Percentiles rank a stretch among this genome's conserved stretches.
These are phyloP conservation scores for Areca catechu DNA, from an alignment of 176 grass and related monocot genomes.

Conservation along the genomic window DNA sequence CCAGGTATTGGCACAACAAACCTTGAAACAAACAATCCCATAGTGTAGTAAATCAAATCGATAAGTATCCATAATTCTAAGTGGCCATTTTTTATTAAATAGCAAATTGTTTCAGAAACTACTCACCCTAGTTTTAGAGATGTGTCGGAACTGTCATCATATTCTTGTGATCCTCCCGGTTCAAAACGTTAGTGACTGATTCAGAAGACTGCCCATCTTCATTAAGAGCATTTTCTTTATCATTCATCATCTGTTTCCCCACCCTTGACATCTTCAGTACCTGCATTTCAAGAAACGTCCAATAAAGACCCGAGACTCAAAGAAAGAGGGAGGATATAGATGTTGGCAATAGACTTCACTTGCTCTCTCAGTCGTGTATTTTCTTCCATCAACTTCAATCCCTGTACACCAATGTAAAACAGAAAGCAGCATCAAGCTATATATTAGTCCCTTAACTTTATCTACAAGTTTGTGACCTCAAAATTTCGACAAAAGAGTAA, in stretches of 20 bases:
- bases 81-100: not conserved
- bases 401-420: conserved; percentile 26
- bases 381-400: conserved; percentile 55
- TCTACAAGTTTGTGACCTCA: too few relatives aligned
- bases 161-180: conserved; percentile 70
- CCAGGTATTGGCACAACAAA: too few relatives aligned
- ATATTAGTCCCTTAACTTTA: not conserved
- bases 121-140: conserved; percentile 69
- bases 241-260: conserved; percentile 34
- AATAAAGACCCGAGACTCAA: not conserved
- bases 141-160: conserved; percentile 83
- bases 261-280: conserved; percentile 36
- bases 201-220: conserved; percentile 98
- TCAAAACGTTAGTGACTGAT: conserved; percentile 77
- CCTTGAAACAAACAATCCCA: too few relatives aligned
- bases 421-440: not conserved
- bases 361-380: conserved; percentile 65
- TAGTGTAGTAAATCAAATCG: not conserved
- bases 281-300: conserved; percentile 27
- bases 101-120: conserved; percentile 6
- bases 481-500: too few relatives aligned
- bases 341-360: conserved; percentile 29
- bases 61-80: not conserved
- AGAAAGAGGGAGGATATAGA: conserved; percentile 6
- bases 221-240: conserved; percentile 46